Evolutionary conservation across 495 filamentous ascomycete species (phyloP), one percentile per base, ranked within the genome.

Genomic region (Thermothielavioides terrestris): DNA sequence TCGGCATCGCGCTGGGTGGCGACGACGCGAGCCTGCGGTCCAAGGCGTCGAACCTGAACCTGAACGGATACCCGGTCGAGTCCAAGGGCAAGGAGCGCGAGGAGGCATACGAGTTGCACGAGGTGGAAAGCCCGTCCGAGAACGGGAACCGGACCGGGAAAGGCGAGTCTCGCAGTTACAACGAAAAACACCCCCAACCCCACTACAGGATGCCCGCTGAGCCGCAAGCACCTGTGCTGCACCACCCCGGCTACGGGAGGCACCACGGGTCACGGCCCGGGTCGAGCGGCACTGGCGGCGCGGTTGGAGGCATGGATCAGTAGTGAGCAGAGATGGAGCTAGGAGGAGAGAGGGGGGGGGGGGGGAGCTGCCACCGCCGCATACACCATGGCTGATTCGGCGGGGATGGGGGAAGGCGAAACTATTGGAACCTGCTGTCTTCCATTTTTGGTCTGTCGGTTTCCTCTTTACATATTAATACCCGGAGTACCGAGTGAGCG

Each of bases 1-100:
- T 68, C n/a, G 67, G 67, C 0, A 34, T 70, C 3, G 67, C 66
- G 0, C 51, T 70, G 6, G 64, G 66, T 27, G 64, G 62, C 1
- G 58, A 64, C 27, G 61, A 64, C 35, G 52, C 58, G 2, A 66
- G 57, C 31, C 26, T 61, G 38, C 40, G 54, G 21, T 56, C 54
- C 42, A 68, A 68, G 46, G 23, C 26, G 20, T 62, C 59, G 0
- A 55, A 61, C 37, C 25, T 46, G 5, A 59, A 39, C n/a, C 36
- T 60, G 26, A 59, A 58, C 23, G 46, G 46, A 18, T 49, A 32
- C 36, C 36, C 55, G 4, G 32, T 39, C 6, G 59, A 61, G n/a
- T 36, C 38, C 28, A 64, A 66, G 53, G 66, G 61, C 23, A 67
- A 69, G 56, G 56, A 59, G 18, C 49, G 57, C 8, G 64, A 61